phyloP scores from a whole-genome alignment of 371 early-diverging fungal genomes.

The Blastocladiella emersonii region DNA sequence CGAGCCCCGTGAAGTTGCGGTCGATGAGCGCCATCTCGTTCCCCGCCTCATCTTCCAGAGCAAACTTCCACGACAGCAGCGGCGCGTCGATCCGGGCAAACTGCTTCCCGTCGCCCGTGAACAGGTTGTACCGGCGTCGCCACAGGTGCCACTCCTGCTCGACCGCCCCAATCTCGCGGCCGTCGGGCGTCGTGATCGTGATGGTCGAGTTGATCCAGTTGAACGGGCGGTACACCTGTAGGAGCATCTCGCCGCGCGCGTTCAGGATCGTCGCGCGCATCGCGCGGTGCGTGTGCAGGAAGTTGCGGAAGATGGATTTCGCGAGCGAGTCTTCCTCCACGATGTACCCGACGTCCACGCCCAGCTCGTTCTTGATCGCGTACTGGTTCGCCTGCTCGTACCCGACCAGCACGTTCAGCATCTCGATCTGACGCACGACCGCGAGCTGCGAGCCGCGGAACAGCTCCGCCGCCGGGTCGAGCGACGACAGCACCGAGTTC shows the following conservation, averaged over 20 bases:
- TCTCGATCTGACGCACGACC: constrained; percentile 63
- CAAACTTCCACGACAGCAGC: constrained; percentile 69
- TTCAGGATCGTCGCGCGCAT: constrained; percentile 66
- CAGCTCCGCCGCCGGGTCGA: neutral
- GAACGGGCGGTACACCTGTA: constrained; percentile 52
- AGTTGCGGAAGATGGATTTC: constrained; percentile 51
- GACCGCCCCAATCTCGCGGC: constrained; percentile 59
- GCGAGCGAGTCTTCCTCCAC: constrained; percentile 54
- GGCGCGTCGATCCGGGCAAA: constrained; percentile 68
- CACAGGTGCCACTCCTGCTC: constrained; percentile 79
- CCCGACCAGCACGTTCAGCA: constrained; percentile 63
- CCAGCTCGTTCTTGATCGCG: constrained; percentile 53
- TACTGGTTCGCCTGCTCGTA: constrained; percentile 84
- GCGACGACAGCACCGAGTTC: no score
- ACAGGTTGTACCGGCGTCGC: constrained; percentile 69
- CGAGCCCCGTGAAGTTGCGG: constrained; percentile 74
- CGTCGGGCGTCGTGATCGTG: constrained; percentile 37
- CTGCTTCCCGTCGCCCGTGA: constrained; percentile 36
- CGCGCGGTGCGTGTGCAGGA: constrained; percentile 59
- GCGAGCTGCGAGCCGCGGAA: constrained; percentile 20
- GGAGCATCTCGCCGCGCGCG: constrained; percentile 23
- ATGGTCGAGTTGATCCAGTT: constrained; percentile 66
- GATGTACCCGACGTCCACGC: constrained; percentile 62
- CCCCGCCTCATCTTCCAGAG: constrained; percentile 46
- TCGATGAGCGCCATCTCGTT: constrained; percentile 45